A percentile compares a stretch with the other conserved stretches of the same genome.
These are phyloP conservation scores for Thoreauomyces humboldtii DNA, from an alignment of 192 early-diverging fungal species.

Conservation along the genomic window DNA sequence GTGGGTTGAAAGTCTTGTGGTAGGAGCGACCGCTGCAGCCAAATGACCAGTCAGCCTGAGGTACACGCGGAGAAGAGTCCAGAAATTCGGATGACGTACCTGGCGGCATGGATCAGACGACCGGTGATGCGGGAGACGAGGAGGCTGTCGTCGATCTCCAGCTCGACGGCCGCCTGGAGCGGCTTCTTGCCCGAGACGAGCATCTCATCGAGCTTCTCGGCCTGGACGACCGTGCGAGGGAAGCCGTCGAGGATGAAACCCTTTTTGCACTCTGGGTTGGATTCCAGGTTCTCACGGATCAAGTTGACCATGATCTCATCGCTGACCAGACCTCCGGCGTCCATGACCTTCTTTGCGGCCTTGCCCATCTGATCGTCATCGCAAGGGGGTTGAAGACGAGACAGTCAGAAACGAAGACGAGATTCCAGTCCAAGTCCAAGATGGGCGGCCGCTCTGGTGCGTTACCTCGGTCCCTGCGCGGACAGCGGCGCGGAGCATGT, in stretches of 20 bases:
- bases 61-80: no score
- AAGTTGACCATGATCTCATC: conserved; percentile 98
- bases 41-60: no score
- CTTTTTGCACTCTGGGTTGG: conserved; percentile 92
- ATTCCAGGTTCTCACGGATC: conserved; percentile 94
- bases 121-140: conserved; percentile 96
- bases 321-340: conserved; percentile 91
- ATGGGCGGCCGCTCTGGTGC: no score
- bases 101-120: conserved; percentile 87
- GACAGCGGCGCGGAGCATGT: conserved; percentile 98
- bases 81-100: no score
- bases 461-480: conserved; percentile 78
- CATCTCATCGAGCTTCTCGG: conserved; percentile 98
- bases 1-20: conserved; percentile 95
- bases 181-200: conserved; percentile 73
- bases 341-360: conserved; percentile 99
- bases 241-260: conserved; percentile 99
- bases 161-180: conserved; percentile 88
- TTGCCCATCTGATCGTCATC: conserved; percentile 79
- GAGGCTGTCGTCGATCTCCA: conserved; percentile 89
- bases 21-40: conserved; percentile 80
- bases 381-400: no score
- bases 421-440: no score
- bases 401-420: no score
- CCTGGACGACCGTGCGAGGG: conserved; percentile 96